These are phyloP conservation scores for Forsythia suspensa DNA, from an alignment of 257 asterid genomes.

Conservation along the genomic window DNA sequence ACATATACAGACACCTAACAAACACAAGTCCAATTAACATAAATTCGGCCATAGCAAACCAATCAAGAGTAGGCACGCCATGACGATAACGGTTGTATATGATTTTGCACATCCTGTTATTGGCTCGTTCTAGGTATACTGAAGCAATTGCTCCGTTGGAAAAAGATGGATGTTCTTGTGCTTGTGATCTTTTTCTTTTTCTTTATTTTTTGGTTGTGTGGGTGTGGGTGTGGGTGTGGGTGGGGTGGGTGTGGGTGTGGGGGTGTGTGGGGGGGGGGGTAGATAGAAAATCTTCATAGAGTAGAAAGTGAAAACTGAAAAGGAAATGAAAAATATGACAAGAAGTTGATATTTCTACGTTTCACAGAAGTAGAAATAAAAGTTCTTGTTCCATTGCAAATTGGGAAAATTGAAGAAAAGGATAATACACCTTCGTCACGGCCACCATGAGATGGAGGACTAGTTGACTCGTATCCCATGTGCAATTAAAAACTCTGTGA, in stretches of 20 bases:
- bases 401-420: neutral
- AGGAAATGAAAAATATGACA: neutral
- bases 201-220: neutral
- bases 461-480: conserved; percentile 43
- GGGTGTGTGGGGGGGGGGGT: too few species aligned
- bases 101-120: neutral
- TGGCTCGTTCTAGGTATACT: neutral
- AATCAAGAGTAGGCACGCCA: neutral
- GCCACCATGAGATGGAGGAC: conserved; percentile 34
- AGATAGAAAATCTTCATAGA: neutral
- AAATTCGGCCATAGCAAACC: neutral
- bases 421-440: conserved; percentile 43
- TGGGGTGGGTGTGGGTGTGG: too few species aligned
- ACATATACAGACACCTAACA: neutral
- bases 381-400: neutral
- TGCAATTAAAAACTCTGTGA: conserved; percentile 26
- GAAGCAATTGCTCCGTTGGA: neutral
- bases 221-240: too few species aligned
- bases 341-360: neutral
- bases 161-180: neutral
- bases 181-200: neutral
- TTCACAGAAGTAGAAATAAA: neutral
- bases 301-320: neutral
- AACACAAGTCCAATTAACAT: neutral
- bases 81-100: neutral